Evolutionary conservation across 257 asterid genomes (phyloP), one percentile per base, ranked within the genome.

Genomic region (Cinchona pubescens): DNA sequence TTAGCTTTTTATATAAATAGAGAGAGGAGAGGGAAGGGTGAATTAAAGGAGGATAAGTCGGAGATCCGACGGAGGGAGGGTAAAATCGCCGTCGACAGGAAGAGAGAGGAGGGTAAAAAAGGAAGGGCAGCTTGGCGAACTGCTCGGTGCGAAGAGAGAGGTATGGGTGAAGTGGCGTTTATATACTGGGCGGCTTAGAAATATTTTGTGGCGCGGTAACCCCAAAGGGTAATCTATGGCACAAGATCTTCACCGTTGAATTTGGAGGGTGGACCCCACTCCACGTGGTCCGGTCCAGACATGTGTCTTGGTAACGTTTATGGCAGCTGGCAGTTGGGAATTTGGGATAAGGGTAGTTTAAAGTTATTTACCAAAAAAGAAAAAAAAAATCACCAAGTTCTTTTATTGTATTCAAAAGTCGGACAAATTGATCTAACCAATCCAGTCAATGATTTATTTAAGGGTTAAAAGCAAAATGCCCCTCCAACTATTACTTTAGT

Each of bases 1-100:
- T 59, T 37, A 30, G 21, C 7, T 32, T 82, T 43, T 68, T 30
- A 25, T 12, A 32, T n/a, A 66, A 64, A 29, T 56, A 80, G 38
- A 75, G 78, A 76, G 86, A 85, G 88, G 88, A 85, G 88, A 85
- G 88, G 86, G 88, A 85, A 85, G 86, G 78, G 34, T 32, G 79
- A 80, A 38, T 29, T 78, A 60, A 32, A 43, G 43, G 53, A 61
- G 43, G 75, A 84, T 78, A 73, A 46, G 85, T 79, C 86, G 87
- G 87, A 82, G 77, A 79, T 79, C 87, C 87, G 86, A 83, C 80
- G 67, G 71, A 60, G 46, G 64, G 46, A 49, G 43, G 37, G 71
- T 66, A n/a, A 53, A 69, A 74, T 74, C 81, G 80, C 87, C 83
- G 86, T 88, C 90, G 82, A 84, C 40, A 32, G 73, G 73, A 34